Base-by-base conservation (phyloP, 2,329 filamentous ascomycete genomes). In the Fusarium temperatum region DNA sequence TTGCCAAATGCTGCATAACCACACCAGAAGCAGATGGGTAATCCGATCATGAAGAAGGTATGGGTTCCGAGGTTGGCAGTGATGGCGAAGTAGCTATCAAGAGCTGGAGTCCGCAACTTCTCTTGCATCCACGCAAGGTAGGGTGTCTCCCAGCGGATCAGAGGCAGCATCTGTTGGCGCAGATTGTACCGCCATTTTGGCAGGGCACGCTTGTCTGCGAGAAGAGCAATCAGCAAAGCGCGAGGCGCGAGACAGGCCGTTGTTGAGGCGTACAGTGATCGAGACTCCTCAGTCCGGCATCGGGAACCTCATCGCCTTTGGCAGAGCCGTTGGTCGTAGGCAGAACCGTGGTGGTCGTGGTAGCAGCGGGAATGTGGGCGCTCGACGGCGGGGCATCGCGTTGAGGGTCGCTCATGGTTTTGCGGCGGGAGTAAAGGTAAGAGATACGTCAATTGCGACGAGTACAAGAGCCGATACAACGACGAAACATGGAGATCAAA, bases 1-100 rank as follows among this genome's bases (percentile, higher is more conserved):
- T 96, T 93, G 63, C 94, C 96, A 75, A 97, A 89, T 72, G 89
- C 91, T 48, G 93, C 91, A 83, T 95, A 93, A 61, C 96, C 96
- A 79, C 94, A 98, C 96, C 96, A 99, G 85, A 98, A 98, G 77
- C 98, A 89, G 74, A 98, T 94, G 11, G 96, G 96, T 79, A 99
- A 85, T 66, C 94, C 93, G 75, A 98, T 89, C 95, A 98, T 98
- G 87, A 98, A 99, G 86, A 98, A 98, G 1, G 96, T 99, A 84
- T 99, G 96, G 2, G 96, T 99, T 75, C 96, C 94, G 63, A 98
- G 89, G 82, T 98, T 99, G 73, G 96, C 96, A 2, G 95, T 97
- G 75, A 97, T 94, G 57, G 96, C 96, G 83, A 99, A 99, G 86
- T 98, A 99, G 72, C 94, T 94, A 83, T 99, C 96, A 78, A 98